These are phyloP conservation scores for Pichia insulana DNA, from an alignment of 805 yeast species.

Conservation along the genomic window DNA sequence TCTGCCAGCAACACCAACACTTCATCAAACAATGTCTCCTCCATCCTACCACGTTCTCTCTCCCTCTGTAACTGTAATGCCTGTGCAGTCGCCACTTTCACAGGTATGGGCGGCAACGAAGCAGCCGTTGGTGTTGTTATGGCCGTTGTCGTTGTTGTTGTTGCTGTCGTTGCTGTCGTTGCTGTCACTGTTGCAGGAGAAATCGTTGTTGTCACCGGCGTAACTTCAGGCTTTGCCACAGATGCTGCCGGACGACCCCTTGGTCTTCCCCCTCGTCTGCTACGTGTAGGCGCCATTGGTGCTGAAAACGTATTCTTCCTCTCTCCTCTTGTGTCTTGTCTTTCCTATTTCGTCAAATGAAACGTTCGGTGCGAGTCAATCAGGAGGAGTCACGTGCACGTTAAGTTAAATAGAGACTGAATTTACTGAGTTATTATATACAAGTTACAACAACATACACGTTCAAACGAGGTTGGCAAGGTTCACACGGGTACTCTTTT, in stretches of 20 bases:
- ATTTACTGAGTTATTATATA: background rate
- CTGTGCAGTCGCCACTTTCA: background rate
- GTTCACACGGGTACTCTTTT: background rate
- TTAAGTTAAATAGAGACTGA: background rate
- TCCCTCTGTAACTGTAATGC: background rate
- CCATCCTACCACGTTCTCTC: no score
- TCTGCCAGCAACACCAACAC: background rate
- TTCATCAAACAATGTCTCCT: background rate
- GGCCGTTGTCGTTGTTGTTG: background rate
- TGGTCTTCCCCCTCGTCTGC: conserved; percentile 4
- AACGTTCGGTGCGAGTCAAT: no score
- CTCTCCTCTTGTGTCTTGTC: no score
- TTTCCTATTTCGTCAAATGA: no score
- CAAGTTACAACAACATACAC: background rate
- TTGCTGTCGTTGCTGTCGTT: background rate
- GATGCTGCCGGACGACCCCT: background rate
- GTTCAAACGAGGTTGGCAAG: background rate
- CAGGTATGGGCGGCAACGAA: conserved; percentile 1
- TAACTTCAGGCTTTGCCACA: no score
- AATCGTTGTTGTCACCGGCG: no score
- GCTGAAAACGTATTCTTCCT: no score
- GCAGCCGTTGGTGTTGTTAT: background rate
- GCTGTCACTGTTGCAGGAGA: background rate
- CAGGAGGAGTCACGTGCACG: no score
- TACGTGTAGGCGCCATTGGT: conserved; percentile 2